Percentiles rank a stretch among this genome's conserved stretches.
phyloP scores from a whole-genome alignment of 1,284 basidiomycete species.

The Cystobasidiaceae sp. region DNA sequence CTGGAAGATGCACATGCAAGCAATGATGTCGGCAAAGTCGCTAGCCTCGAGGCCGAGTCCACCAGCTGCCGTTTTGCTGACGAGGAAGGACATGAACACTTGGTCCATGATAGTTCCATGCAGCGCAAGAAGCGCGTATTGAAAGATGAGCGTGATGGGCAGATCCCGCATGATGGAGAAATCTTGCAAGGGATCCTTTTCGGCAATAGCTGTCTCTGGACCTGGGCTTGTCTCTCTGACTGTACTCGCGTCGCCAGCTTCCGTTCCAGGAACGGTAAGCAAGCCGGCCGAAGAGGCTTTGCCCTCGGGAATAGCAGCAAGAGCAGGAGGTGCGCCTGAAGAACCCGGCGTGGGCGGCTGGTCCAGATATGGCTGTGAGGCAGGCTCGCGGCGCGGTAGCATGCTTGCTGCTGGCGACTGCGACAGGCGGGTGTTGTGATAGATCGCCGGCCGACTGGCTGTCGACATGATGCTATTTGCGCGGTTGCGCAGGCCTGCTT shows the following conservation, averaged over 20 bases:
- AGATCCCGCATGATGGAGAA: constrained; percentile 36
- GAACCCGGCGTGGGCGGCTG: background rate
- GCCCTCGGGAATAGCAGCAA: constrained; percentile 32
- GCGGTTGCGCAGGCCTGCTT: background rate
- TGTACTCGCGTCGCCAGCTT: background rate
- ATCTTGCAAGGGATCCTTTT: constrained; percentile 21
- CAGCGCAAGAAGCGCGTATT: constrained; percentile 37
- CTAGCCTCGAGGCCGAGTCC: constrained; percentile 37
- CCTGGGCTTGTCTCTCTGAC: background rate
- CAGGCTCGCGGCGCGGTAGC: background rate
- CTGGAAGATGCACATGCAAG: constrained; percentile 40
- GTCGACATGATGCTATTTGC: constrained; percentile 10
- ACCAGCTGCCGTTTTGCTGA: constrained; percentile 4
- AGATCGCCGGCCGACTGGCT: constrained; percentile 11
- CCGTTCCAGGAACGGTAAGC: constrained; percentile 20
- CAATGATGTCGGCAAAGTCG: constrained; percentile 36
- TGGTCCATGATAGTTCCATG: constrained; percentile 40
- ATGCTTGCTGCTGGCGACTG: constrained; percentile 10
- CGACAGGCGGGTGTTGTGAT: constrained; percentile 21
- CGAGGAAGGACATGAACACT: constrained; percentile 36
- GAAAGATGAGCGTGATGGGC: constrained; percentile 39
- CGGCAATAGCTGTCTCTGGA: background rate
- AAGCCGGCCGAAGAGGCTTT: constrained; percentile 5
- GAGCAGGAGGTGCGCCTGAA: background rate
- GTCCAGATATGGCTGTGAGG: background rate